These are phyloP conservation scores for Macrotyloma uniflorum DNA, from an alignment of 306 rosid species.

Conservation along the genomic window DNA sequence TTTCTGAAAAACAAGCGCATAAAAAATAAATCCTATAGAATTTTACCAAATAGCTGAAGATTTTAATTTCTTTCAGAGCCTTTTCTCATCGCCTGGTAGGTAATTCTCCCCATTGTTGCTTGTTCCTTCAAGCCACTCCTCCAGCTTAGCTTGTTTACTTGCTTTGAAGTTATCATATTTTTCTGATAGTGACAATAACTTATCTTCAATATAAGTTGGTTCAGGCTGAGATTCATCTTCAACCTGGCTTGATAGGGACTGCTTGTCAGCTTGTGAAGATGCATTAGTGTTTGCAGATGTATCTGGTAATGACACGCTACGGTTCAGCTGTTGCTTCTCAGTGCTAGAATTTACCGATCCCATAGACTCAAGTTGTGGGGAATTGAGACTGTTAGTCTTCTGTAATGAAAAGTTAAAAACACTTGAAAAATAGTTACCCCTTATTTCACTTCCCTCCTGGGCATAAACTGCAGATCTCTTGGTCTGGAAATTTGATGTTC, in stretches of 20 bases:
- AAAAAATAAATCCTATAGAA: not conserved
- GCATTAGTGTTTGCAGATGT: slow-evolving; percentile 48
- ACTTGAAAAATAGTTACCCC: slow-evolving; percentile 62
- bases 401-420: slow-evolving; percentile 71
- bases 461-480: slow-evolving; percentile 39
- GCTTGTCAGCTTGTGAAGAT: slow-evolving; percentile 54
- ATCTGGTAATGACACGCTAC: slow-evolving; percentile 38
- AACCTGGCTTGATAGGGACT: slow-evolving; percentile 48
- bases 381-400: slow-evolving; percentile 59
- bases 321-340: slow-evolving; percentile 41
- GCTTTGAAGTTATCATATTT: slow-evolving; percentile 64
- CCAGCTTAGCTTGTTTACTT: slow-evolving; percentile 66
- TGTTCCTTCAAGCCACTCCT: slow-evolving; percentile 81
- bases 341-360: slow-evolving; percentile 37
- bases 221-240: slow-evolving; percentile 52
- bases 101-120: slow-evolving; percentile 22
- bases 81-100: slow-evolving; percentile 38
- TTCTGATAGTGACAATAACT: slow-evolving; percentile 47
- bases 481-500: slow-evolving; percentile 43
- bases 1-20: not conserved
- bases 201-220: slow-evolving; percentile 23
- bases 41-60: not conserved
- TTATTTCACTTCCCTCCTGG: slow-evolving; percentile 45
- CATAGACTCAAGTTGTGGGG: slow-evolving; percentile 53
- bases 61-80: slow-evolving; percentile 3